Evolutionary conservation across 2,329 filamentous ascomycete genomes (phyloP), one percentile per base, ranked within the genome.

Genomic region (Sporothrix luriei): DNA sequence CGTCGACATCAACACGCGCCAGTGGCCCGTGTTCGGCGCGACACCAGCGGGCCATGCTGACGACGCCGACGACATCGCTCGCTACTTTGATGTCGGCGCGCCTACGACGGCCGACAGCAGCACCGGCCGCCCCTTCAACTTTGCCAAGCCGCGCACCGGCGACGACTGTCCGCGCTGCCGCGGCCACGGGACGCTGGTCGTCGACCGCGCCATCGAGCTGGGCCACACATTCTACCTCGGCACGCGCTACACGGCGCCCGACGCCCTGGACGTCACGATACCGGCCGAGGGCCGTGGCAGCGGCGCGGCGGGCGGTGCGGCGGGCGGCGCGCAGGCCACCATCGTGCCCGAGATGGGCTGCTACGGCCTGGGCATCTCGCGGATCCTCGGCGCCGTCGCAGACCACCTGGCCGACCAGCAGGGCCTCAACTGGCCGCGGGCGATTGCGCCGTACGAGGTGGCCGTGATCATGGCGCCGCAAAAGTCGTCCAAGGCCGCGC

Each of bases 191-290:
- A 81, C 78, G 2, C 82, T 98, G 26, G 83, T 82, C 55, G 83
- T 91, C 2, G 85, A 90, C 70, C 89, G 86, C 72, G 92, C 93
- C 9, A 90, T 98, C 65, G 95, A 99, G 79, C 84, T 98, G 19
- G 95, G 93, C 0, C 95, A 99, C 79, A 98, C 95, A 0, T 99
- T 99, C 80, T 90, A 96, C 78, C 88, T 99, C 1, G 94, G 94
- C 13, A 94, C 92, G 1, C 88, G 94, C 40, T 99, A 99, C 81
- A 94, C 91, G 29, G 48, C 19, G 13, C 46, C 70, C 14, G 83
- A 87, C 24, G 90, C 93, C 0, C 83, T 99, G 0, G 81, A 85
- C 9, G 85, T 95, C 2, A 80, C 82, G 16, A 74, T 82, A 33
- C 84, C 80, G 33, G 75, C 72, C 16, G 29, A 43, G 55, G 13